These are phyloP conservation scores for Cyberlindnera xishuangbannaensis DNA, from an alignment of 805 yeast genomes.

Conservation along the genomic window DNA sequence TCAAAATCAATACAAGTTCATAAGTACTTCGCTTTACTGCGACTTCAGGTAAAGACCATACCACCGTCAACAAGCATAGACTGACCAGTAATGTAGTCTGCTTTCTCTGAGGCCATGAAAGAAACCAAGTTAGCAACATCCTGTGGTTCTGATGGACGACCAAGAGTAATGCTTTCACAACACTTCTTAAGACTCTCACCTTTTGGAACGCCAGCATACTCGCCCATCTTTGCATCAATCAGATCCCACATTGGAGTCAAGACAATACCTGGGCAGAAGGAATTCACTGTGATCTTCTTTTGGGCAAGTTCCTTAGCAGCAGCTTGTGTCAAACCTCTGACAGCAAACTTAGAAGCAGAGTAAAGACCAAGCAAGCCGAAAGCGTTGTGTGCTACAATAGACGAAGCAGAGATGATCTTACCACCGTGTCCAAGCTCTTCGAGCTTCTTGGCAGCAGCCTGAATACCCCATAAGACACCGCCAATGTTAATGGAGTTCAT, in stretches of 20 bases:
- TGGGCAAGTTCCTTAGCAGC: slow-evolving; percentile 33
- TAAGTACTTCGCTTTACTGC: no score
- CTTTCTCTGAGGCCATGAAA: slow-evolving; percentile 32
- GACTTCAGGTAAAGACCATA: slow-evolving; percentile 18
- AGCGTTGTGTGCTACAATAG: slow-evolving; percentile 30
- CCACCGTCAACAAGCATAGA: slow-evolving; percentile 34
- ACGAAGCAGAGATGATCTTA: slow-evolving; percentile 33
- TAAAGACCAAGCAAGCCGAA: slow-evolving; percentile 28
- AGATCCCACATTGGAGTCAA: slow-evolving; percentile 30
- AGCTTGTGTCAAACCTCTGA: slow-evolving; percentile 30
- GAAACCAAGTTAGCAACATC: slow-evolving; percentile 32
- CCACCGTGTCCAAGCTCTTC: slow-evolving; percentile 27
- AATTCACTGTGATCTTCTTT: slow-evolving; percentile 31
- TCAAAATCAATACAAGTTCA: no score
- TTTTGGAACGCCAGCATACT: slow-evolving; percentile 20
- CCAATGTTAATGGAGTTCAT: slow-evolving; percentile 27
- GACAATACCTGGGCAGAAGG: slow-evolving; percentile 35
- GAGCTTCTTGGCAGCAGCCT: slow-evolving; percentile 28
- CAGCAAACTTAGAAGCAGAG: slow-evolving; percentile 32
- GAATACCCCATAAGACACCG: slow-evolving; percentile 30
- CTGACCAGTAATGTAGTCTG: slow-evolving; percentile 32
- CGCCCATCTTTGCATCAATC: slow-evolving; percentile 22
- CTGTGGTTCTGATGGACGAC: slow-evolving; percentile 30
- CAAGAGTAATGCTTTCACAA: slow-evolving; percentile 28
- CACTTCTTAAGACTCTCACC: slow-evolving; percentile 26